These are phyloP conservation scores for Spatholobus suberectus DNA, from an alignment of 306 rosid species.

Conservation along the genomic window DNA sequence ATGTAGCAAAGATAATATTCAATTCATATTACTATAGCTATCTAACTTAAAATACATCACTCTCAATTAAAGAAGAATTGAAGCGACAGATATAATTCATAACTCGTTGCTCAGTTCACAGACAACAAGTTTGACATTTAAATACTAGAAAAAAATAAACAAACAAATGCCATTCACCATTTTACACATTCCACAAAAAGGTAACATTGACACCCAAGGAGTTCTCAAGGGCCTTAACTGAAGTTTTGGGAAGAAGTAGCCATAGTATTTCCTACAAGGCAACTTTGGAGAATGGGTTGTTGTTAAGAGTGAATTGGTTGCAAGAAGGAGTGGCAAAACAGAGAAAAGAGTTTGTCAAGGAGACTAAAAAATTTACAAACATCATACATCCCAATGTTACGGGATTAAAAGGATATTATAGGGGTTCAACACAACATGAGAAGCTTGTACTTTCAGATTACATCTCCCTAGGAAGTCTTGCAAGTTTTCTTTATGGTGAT, in stretches of 20 bases:
- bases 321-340: constrained; percentile 98
- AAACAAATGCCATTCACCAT: no score
- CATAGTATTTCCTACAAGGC: constrained; percentile 98
- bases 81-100: no score
- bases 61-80: no score
- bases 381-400: constrained; percentile 96
- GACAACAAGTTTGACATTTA: no score
- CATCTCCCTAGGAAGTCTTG: constrained; percentile 94
- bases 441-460: constrained; percentile 96
- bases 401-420: constrained; percentile 92
- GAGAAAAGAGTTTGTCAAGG: constrained; percentile 96
- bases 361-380: constrained; percentile 91
- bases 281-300: constrained; percentile 78
- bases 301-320: constrained; percentile 96
- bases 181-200: no score
- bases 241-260: constrained; percentile 96
- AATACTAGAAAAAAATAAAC: no score
- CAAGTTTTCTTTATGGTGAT: constrained; percentile 91
- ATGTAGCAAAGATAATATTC: no score
- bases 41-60: no score
- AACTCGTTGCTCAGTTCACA: no score
- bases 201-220: constrained; percentile 86
- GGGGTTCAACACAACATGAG: constrained; percentile 99
- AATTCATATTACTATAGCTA: no score
- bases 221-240: constrained; percentile 95